phyloP scores from a whole-genome alignment of 2,329 filamentous ascomycete species.

The Paramyrothecium sp. region DNA sequence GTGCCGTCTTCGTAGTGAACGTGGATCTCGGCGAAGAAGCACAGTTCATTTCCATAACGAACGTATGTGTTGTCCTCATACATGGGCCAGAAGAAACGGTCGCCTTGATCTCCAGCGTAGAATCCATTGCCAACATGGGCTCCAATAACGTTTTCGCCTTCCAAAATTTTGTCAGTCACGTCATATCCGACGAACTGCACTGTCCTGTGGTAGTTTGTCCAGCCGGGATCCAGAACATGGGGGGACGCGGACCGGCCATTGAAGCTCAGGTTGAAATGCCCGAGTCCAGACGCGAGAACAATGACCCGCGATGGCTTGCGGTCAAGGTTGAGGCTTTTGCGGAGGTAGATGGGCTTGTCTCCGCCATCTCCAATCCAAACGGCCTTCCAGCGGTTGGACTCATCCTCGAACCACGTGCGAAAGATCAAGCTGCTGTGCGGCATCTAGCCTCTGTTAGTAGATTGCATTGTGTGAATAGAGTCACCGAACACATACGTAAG shows the following conservation, averaged over 20 bases:
- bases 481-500: slow-evolving; percentile 29
- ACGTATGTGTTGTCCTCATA: slow-evolving; percentile 40
- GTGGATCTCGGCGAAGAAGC: slow-evolving; percentile 38
- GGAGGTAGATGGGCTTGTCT: slow-evolving; percentile 38
- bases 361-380: slow-evolving; percentile 37
- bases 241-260: slow-evolving; percentile 31
- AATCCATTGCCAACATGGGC: slow-evolving; percentile 42
- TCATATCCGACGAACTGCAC: slow-evolving; percentile 43
- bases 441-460: too few relatives aligned
- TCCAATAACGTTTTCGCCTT: slow-evolving; percentile 35
- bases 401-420: slow-evolving; percentile 38
- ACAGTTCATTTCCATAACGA: slow-evolving; percentile 35
- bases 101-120: slow-evolving; percentile 40
- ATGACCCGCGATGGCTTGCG: slow-evolving; percentile 29
- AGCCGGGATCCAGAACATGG: slow-evolving; percentile 35
- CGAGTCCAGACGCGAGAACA: slow-evolving; percentile 34
- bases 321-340: slow-evolving; percentile 26
- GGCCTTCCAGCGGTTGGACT: slow-evolving; percentile 35
- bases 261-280: slow-evolving; percentile 35
- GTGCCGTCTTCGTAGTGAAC: slow-evolving; percentile 33
- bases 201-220: slow-evolving; percentile 37
- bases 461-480: too few relatives aligned
- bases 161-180: slow-evolving; percentile 28
- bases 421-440: slow-evolving; percentile 39
- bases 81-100: slow-evolving; percentile 40